Percentiles rank a stretch among this genome's conserved stretches.
Conservation (phyloP, 192 early-diverging fungal genomes). For the Chytriomyces sp. region DNA sequence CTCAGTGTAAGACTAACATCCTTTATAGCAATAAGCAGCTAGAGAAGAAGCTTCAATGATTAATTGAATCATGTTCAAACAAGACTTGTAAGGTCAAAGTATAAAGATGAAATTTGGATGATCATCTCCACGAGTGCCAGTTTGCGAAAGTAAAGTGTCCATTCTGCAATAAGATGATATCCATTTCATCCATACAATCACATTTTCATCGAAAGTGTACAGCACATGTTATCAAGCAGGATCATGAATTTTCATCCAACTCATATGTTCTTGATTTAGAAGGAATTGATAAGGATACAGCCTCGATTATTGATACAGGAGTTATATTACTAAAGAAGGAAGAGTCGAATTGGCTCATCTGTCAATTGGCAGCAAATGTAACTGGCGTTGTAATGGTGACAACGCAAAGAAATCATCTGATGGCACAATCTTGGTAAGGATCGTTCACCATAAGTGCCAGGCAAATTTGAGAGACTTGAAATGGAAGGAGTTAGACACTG, state of each 20-base stretch:
- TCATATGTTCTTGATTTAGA: neutral
- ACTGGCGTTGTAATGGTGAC: neutral
- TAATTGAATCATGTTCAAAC: neutral
- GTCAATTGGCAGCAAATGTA: neutral
- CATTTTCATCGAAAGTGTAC: constrained; percentile 4
- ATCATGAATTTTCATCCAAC: neutral
- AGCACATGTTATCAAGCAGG: neutral
- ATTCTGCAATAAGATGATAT: neutral
- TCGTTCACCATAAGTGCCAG: constrained; percentile 6
- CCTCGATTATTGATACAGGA: neutral
- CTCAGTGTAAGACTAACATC: neutral
- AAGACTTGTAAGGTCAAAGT: neutral
- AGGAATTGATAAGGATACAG: neutral
- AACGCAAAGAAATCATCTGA: neutral
- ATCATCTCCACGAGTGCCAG: neutral
- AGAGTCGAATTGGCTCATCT: neutral
- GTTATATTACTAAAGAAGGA: neutral
- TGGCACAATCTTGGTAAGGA: neutral
- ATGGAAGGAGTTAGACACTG: neutral
- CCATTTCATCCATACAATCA: neutral
- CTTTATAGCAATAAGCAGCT: neutral
- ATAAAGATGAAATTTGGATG: neutral
- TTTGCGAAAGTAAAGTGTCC: neutral
- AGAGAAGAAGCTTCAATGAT: neutral
- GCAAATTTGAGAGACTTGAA: neutral